Evolutionary conservation across 2,329 filamentous ascomycete species (phyloP), one percentile per base, ranked within the genome.

Genomic region (Lachnellula cervina): DNA sequence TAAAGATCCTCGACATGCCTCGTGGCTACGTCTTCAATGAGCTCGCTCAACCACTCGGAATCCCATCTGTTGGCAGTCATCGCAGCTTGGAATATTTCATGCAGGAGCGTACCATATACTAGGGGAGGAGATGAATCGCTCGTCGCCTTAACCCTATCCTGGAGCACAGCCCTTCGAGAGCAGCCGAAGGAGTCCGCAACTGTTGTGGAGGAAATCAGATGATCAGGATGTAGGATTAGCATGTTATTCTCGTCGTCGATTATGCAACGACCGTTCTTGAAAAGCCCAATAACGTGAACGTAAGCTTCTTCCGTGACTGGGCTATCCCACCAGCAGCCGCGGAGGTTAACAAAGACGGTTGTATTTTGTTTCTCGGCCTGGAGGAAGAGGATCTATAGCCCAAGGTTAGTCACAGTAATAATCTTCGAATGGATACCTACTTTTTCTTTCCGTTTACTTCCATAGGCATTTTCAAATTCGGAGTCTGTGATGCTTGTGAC

Each of bases 101-200:
- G 94, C 14, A 99, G 80, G 55, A 99, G 87, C 38, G 89, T 94
- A 48, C 94, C 94, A 68, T 97, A 97, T 0, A 97, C 84, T 64
- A 96, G 84, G 1, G 92, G 84, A 35, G 88, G 82, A 45, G 85
- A 89, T 2, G 89, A 80, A 62, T 90, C 88, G 65, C 86, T 88
- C 0, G 91, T 93, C 8, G 90, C 90, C 72, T 97, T 97, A 65
- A 99, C 87, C 34, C 94, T 87, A 70, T 99, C 93, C 71, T 97
- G 92, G 25, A 99, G 80, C 1, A 97, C 93, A 32, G 94, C 91
- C 61, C 93, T 87, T 17, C 94, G 87, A 69, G 89, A 86, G 69
- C 94, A 99, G 23, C 86, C 87, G 69, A 97, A 96, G 0, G 94
- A 96, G 71, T 99, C 94, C n/a, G 91, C 92, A 44, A 99, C 88